These are phyloP conservation scores for Aspergillus baeticus DNA, from an alignment of 495 filamentous ascomycete genomes.

Conservation along the genomic window DNA sequence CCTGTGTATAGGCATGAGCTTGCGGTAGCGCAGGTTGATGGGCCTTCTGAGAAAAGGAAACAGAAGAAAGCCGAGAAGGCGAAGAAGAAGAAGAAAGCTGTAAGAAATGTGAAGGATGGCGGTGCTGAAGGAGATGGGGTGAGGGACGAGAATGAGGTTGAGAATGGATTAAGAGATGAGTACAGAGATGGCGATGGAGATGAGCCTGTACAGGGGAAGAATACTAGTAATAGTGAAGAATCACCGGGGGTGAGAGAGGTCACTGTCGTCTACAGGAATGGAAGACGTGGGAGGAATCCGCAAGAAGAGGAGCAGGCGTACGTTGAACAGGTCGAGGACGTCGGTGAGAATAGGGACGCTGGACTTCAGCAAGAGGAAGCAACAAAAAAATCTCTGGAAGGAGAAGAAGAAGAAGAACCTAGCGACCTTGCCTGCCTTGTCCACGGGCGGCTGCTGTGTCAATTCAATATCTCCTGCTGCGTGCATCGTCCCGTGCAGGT, in stretches of 20 bases:
- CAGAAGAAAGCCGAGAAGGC: background rate
- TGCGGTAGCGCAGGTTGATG: background rate
- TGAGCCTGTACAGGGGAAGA: background rate
- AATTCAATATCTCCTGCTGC: constrained; percentile 17
- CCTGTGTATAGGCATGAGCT: background rate
- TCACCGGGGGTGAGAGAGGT: background rate
- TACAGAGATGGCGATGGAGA: background rate
- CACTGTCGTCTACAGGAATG: background rate
- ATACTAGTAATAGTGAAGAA: background rate
- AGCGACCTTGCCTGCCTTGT: constrained; percentile 1
- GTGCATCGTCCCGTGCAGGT: constrained; percentile 11
- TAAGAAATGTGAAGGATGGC: constrained; percentile 17
- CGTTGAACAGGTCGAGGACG: background rate
- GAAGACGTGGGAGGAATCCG: background rate
- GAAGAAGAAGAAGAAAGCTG: constrained; percentile 17
- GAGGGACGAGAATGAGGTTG: background rate
- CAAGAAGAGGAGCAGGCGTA: background rate
- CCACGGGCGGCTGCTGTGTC: constrained; percentile 13
- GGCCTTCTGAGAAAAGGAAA: background rate
- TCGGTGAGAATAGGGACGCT: too few species aligned
- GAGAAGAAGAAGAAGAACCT: background rate
- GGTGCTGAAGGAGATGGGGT: background rate
- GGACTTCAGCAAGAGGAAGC: too few species aligned
- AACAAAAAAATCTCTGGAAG: too few species aligned
- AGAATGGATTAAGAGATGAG: background rate